These are phyloP conservation scores for Elasticomyces elasticus DNA, from an alignment of 495 filamentous ascomycete species.

Conservation along the genomic window DNA sequence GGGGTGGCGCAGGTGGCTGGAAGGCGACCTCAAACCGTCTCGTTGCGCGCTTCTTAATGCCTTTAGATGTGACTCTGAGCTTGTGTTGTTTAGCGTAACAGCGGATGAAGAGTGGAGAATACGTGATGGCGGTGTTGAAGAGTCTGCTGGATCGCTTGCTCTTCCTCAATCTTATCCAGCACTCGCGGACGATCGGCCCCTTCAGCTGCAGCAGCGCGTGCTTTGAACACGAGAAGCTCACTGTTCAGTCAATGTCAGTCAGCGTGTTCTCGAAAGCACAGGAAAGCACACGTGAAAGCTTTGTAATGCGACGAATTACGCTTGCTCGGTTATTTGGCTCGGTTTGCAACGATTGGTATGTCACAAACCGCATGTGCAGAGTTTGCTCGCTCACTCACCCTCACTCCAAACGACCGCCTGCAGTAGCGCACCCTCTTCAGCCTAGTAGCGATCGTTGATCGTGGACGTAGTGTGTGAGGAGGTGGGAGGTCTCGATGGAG, in stretches of 20 bases:
- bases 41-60: slow-evolving; percentile 34
- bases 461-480: not conserved
- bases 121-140: slow-evolving; percentile 45
- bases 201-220: too few species aligned
- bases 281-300: not conserved
- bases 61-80: slow-evolving; percentile 35
- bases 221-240: too few species aligned
- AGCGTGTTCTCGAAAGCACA: not conserved
- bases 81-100: slow-evolving; percentile 41
- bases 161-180: too few species aligned
- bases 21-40: slow-evolving; percentile 19
- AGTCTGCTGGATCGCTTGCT: slow-evolving; percentile 4
- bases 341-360: not conserved
- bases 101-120: slow-evolving; percentile 55
- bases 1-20: slow-evolving; percentile 9
- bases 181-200: too few species aligned
- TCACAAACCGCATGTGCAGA: not conserved
- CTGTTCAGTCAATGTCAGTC: not conserved
- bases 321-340: not conserved
- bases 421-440: not conserved
- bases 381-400: slow-evolving; percentile 14
- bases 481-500: not conserved
- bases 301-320: not conserved
- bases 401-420: slow-evolving; percentile 14
- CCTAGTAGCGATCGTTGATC: not conserved